Conservation (phyloP, 2,329 filamentous ascomycete genomes). For the Alternaria sp. region DNA sequence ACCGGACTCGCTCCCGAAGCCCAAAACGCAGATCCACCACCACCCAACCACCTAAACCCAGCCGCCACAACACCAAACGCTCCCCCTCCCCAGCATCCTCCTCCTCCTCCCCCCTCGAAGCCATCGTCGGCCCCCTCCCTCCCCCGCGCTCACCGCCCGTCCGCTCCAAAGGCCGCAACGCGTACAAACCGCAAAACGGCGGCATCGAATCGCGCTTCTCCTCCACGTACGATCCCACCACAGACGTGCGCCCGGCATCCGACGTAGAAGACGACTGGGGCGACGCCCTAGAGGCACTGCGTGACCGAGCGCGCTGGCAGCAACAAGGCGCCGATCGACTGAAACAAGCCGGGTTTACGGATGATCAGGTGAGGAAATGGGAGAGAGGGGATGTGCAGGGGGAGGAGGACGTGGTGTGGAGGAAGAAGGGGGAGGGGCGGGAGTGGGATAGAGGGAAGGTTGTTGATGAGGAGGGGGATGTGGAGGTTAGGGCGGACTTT, state of each 20-base stretch:
- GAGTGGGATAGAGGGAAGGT: constrained; percentile 73
- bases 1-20: constrained; percentile 20
- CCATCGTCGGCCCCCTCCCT: constrained; percentile 75
- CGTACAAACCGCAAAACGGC: constrained; percentile 44
- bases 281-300: constrained; percentile 75
- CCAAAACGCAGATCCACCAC: neutral
- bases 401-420: constrained; percentile 75
- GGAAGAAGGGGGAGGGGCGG: constrained; percentile 69
- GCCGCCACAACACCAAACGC: constrained; percentile 5
- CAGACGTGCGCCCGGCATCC: constrained; percentile 60
- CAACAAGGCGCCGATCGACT: constrained; percentile 77
- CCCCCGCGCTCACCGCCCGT: constrained; percentile 57
- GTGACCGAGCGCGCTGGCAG: constrained; percentile 80
- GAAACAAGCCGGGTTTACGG: constrained; percentile 77
- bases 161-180: constrained; percentile 47
- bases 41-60: neutral
- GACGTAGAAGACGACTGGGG: constrained; percentile 74
- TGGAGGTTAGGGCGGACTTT: constrained; percentile 60
- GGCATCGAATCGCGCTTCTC: constrained; percentile 85
- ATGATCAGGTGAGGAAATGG: constrained; percentile 76
- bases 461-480: constrained; percentile 61
- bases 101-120: constrained; percentile 78
- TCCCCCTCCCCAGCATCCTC: constrained; percentile 37
- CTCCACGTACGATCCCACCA: constrained; percentile 64
- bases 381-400: constrained; percentile 67